phyloP scores from a whole-genome alignment of 2,329 filamentous ascomycete genomes.

The Clonostachys sp. region DNA sequence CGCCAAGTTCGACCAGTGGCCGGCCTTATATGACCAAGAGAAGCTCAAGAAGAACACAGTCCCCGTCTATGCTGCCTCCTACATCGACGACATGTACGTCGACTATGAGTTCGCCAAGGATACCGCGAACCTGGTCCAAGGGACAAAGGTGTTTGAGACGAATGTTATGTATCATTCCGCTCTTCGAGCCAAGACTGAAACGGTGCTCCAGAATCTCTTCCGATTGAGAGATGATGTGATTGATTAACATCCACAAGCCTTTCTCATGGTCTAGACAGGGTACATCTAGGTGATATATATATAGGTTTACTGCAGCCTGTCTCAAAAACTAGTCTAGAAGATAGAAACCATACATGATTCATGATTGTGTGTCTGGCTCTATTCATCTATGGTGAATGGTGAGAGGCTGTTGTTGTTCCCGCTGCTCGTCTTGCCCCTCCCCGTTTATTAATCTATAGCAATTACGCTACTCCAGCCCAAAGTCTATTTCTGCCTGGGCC shows the following conservation, averaged over 20 bases:
- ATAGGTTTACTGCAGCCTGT: no score
- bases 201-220: constrained; percentile 74
- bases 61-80: constrained; percentile 81
- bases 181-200: constrained; percentile 65
- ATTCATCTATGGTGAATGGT: no score
- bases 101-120: constrained; percentile 69
- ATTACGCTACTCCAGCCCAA: constrained; percentile 23
- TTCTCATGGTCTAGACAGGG: no score
- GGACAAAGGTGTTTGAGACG: constrained; percentile 76
- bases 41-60: constrained; percentile 74
- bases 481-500: constrained; percentile 44
- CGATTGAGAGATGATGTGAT: constrained; percentile 66
- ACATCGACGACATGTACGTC: constrained; percentile 89
- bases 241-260: constrained; percentile 30
- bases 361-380: no score
- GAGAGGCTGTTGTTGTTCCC: no score
- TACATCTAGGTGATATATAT: no score
- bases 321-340: no score
- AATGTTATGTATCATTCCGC: constrained; percentile 88
- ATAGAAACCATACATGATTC: no score
- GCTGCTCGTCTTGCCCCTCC: no score
- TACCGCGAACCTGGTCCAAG: constrained; percentile 70
- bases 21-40: constrained; percentile 68
- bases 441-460: background rate
- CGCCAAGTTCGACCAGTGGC: constrained; percentile 67